Percentiles rank a stretch among this genome's conserved stretches.
These are phyloP conservation scores for Botrytis fragariae DNA, from an alignment of 2,329 filamentous ascomycete species.

Conservation along the genomic window DNA sequence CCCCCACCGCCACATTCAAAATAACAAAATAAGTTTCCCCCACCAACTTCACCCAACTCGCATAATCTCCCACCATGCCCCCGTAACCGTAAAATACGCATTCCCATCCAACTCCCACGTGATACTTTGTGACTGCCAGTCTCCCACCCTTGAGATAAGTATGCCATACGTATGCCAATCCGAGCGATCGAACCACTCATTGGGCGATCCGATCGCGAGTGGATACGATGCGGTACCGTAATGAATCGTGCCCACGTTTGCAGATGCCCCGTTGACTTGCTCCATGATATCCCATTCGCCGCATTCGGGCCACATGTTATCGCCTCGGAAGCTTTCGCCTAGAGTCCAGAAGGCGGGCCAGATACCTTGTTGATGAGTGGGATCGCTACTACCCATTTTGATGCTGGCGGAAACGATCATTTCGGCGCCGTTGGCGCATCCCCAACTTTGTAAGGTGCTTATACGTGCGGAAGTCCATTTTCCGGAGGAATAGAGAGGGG, in stretches of 20 bases:
- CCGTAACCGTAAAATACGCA: not conserved
- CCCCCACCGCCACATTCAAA: not conserved
- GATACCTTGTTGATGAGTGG: not conserved
- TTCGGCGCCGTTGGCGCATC: not conserved
- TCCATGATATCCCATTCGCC: not conserved
- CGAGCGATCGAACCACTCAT: not conserved
- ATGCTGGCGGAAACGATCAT: not conserved
- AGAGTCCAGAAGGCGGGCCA: not conserved
- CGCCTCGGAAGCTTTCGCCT: not conserved
- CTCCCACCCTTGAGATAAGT: not conserved
- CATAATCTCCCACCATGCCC: not conserved
- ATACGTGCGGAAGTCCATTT: not conserved
- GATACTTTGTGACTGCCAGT: not conserved
- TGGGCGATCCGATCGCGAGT: not conserved
- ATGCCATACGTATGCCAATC: not conserved
- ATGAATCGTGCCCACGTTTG: not conserved
- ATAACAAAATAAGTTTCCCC: not conserved
- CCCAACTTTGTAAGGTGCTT: not conserved
- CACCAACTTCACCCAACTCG: not conserved
- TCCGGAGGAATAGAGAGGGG: not conserved
- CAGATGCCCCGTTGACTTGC: not conserved
- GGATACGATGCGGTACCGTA: not conserved
- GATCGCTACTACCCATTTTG: not conserved
- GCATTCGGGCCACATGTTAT: not conserved
- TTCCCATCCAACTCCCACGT: not conserved